Conservation (phyloP, 306 rosid species). For the Medicago truncatula region DNA sequence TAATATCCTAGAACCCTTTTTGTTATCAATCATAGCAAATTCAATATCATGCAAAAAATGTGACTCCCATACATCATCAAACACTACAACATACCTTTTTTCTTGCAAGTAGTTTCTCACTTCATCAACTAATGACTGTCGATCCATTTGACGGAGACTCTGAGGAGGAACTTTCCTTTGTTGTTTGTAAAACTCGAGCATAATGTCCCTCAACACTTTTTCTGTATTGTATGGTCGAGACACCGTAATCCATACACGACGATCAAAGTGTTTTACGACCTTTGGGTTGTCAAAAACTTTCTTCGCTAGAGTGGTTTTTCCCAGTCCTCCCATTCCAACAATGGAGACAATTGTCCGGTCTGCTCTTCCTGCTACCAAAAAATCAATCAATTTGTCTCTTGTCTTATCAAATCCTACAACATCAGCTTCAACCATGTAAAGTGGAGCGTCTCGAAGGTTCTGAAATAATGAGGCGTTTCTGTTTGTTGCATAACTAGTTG, state of each 20-base stretch:
- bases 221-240: neutral
- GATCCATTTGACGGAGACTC: neutral
- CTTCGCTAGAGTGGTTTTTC: no score
- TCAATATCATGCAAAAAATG: neutral
- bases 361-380: no score
- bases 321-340: no score
- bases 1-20: neutral
- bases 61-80: constrained; percentile 3
- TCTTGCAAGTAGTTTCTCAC: neutral
- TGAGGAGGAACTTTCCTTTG: neutral
- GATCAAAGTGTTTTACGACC: neutral
- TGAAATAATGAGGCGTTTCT: no score
- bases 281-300: neutral
- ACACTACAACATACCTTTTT: neutral
- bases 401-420: no score
- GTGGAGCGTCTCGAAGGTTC: no score
- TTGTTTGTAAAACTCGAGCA: neutral
- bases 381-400: no score
- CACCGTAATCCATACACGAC: neutral
- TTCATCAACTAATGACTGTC: neutral
- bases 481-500: no score
- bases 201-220: neutral
- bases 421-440: no score
- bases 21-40: neutral
- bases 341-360: no score